phyloP scores from a whole-genome alignment of 2,329 filamentous ascomycete genomes.

The Byssothecium circinans region DNA sequence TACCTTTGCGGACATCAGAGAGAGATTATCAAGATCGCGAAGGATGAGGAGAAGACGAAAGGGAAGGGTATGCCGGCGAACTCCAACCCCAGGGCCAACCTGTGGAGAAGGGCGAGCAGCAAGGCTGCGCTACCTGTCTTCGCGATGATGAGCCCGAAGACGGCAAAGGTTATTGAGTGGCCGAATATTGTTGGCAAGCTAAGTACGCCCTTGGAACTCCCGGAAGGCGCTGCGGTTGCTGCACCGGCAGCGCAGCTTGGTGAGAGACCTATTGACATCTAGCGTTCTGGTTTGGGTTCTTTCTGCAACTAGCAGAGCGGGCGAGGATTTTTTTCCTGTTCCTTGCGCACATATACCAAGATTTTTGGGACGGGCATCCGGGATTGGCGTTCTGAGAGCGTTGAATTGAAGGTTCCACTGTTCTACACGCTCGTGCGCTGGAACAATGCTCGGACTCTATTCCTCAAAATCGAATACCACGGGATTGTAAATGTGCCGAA shows the following conservation, averaged over 20 bases:
- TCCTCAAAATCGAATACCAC: too few species aligned
- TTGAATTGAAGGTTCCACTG: too few species aligned
- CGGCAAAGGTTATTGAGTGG: conserved; percentile 66
- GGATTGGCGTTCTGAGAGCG: not conserved
- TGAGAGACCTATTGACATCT: not conserved
- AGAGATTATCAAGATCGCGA: conserved; percentile 60
- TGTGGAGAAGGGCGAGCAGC: conserved; percentile 66
- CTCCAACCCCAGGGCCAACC: conserved; percentile 69
- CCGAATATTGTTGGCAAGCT: conserved; percentile 55
- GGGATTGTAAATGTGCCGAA: too few species aligned
- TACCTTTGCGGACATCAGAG: conserved; percentile 66
- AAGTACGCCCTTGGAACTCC: conserved; percentile 10
- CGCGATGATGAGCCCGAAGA: conserved; percentile 56
- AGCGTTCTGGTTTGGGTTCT: not conserved
- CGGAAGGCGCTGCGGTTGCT: conserved; percentile 5
- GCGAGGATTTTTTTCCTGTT: not conserved
- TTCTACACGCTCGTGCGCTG: too few species aligned
- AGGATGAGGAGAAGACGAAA: conserved; percentile 63
- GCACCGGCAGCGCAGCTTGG: conserved; percentile 14
- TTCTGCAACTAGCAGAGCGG: not conserved
- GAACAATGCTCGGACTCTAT: too few species aligned
- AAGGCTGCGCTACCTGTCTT: conserved; percentile 57
- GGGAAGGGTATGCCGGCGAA: conserved; percentile 61
- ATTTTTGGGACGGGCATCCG: not conserved
- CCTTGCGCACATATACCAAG: not conserved